Evolutionary conservation across 1,284 basidiomycete species (phyloP), one percentile per base, ranked within the genome.

Genomic region (Cryptococcus sp.): DNA sequence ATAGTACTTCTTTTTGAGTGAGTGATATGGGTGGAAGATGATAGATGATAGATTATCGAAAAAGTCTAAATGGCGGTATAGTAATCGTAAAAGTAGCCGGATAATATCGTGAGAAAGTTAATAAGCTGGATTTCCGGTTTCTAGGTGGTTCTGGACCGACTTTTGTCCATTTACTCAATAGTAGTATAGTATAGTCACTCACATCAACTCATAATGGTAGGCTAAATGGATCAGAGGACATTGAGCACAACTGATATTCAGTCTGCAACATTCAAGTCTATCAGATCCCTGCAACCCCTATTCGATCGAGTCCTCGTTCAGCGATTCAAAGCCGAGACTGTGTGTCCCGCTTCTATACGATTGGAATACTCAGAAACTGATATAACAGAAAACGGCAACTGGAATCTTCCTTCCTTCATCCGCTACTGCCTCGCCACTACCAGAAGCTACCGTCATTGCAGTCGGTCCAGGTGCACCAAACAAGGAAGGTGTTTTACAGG

Each of bases 281-380:
- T 98, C 83, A 90, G 85, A 79, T 81, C 92, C 50, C 77, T 98
- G 63, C 79, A 91, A 62, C 94, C 94, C 57, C 85, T 98, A 50
- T 80, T 98, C 55, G 94, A 98, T 85, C 89, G 94, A 63, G 89
- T 98, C 60, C 82, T 98, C 57, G 92, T 98, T 55, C 93, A 98
- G 79, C 84, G 93, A 59, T 94, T 94, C 84, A 97, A 97, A 80
- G 80, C 91, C 40, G 90, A 91, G 63, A 86, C 87, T 2, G 89
- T 91, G 65, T 59, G 84, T 79, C 21, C 41, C 19, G 5, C 19
- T 36, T 44, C 2, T 21, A 24, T 36, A 23, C 45, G 23, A 14
- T 48, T 7, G 28, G 14, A 21, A 40, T 34, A 23, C 4, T 32
- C n/a, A 3, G 10, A 24, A 34, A 41, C 48, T 56, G 50, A 57